Percentiles rank a stretch among this genome's conserved stretches.
phyloP scores from a whole-genome alignment of 2,329 filamentous ascomycete species.

The Shiraia bambusicola region DNA sequence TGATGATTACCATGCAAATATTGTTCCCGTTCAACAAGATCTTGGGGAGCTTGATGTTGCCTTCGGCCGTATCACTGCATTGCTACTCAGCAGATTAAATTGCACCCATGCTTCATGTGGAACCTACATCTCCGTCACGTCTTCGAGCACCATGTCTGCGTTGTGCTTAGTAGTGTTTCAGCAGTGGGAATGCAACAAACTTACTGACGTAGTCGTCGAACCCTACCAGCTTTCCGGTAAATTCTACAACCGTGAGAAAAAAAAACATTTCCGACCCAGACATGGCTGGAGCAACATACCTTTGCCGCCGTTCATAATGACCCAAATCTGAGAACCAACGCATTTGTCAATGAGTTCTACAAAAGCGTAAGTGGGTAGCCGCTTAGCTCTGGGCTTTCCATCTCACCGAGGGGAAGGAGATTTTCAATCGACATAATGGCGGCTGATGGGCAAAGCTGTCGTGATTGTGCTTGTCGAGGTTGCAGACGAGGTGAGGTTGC shows the following conservation, averaged over 20 bases:
- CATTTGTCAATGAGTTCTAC: constrained; percentile 98
- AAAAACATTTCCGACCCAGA: background rate
- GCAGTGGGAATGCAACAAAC: constrained; percentile 49
- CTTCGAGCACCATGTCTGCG: constrained; percentile 96
- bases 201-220: constrained; percentile 99
- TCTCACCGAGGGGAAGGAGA: constrained; percentile 35
- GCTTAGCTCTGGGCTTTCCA: background rate
- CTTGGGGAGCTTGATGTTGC: constrained; percentile 86
- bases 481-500: constrained; percentile 4
- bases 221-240: constrained; percentile 88
- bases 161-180: constrained; percentile 6
- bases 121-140: constrained; percentile 91
- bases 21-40: constrained; percentile 98
- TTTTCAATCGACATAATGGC: constrained; percentile 31
- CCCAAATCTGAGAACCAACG: constrained; percentile 96
- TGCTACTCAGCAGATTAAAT: constrained; percentile 13
- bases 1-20: constrained; percentile 85
- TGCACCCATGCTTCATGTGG: background rate
- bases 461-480: constrained; percentile 7
- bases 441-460: constrained; percentile 2
- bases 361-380: constrained; percentile 18
- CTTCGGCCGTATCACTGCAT: constrained; percentile 77
- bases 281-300: constrained; percentile 55
- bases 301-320: constrained; percentile 99
- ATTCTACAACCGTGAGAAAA: constrained; percentile 62